Evolutionary conservation across 345 rosid genomes (phyloP).

Genomic region (Rhodomyrtus tomentosa): DNA sequence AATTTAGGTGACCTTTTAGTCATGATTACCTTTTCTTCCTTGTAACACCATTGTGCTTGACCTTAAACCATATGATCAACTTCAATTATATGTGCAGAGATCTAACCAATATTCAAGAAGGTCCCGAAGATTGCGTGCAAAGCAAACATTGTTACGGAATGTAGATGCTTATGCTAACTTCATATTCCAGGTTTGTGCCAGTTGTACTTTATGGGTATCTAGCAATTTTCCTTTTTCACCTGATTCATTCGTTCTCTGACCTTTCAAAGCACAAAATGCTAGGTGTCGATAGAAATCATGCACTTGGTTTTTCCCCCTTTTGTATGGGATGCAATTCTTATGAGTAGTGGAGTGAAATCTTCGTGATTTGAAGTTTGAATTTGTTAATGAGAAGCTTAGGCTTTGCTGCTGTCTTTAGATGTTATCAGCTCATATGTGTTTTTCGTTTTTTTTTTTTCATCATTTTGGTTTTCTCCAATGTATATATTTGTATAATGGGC

Average conservation of each 20-base stretch:
- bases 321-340: background rate
- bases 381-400: background rate
- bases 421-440: background rate
- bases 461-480: background rate
- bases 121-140: slow-evolving; percentile 1
- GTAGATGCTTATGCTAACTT: slow-evolving; percentile 9
- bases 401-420: background rate
- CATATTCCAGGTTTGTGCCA: slow-evolving; percentile 1
- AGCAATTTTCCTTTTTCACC: background rate
- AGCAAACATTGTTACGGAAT: slow-evolving; percentile 6
- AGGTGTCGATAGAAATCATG: background rate
- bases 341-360: background rate
- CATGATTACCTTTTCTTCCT: background rate
- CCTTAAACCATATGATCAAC: background rate
- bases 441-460: background rate
- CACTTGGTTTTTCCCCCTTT: background rate
- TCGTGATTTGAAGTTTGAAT: background rate
- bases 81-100: background rate
- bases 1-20: background rate
- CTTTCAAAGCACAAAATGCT: background rate
- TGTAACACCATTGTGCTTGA: background rate
- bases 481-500: background rate
- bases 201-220: background rate
- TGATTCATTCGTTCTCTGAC: background rate
- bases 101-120: background rate